phyloP scores from a whole-genome alignment of 2,329 filamentous ascomycete genomes.

The Fusarium caatingaense region DNA sequence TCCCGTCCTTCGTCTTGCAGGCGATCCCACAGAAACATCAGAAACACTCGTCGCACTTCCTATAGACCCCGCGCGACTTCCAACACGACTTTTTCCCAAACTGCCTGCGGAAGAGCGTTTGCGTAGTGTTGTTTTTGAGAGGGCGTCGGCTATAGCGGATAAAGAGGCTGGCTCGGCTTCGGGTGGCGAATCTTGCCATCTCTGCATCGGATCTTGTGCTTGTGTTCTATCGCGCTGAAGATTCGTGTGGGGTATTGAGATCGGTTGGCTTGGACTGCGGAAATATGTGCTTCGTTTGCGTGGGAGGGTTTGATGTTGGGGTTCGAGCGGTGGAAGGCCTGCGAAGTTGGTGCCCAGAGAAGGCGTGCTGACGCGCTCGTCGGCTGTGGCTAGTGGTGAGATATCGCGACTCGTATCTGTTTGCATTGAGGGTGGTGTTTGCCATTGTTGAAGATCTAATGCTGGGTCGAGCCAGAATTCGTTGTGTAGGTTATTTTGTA shows the following conservation, averaged over 20 bases:
- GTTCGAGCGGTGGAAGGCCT: not conserved
- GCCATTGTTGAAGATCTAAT: not conserved
- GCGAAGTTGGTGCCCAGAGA: not conserved
- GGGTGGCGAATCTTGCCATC: slow-evolving; percentile 42
- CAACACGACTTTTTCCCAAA: slow-evolving; percentile 7
- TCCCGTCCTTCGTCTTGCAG: slow-evolving; percentile 1
- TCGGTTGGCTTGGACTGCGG: slow-evolving; percentile 11
- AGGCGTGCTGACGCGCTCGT: not conserved
- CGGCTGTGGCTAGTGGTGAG: not conserved
- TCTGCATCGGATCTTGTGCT: slow-evolving; percentile 33
- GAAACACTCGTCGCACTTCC: slow-evolving; percentile 38
- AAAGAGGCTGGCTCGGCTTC: slow-evolving; percentile 40
- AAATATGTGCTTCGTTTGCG: slow-evolving; percentile 27
- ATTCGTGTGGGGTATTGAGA: slow-evolving; percentile 9
- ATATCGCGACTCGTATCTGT: not conserved
- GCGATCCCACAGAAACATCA: slow-evolving; percentile 15
- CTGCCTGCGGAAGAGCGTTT: slow-evolving; percentile 27
- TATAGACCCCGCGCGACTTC: slow-evolving; percentile 29
- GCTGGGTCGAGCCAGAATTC: slow-evolving; percentile 7
- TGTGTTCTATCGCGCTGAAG: not conserved
- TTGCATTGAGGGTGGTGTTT: not conserved
- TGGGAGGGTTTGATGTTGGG: slow-evolving; percentile 15
- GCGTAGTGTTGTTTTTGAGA: slow-evolving; percentile 15
- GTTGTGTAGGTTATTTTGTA: not conserved
- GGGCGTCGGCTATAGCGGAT: slow-evolving; percentile 34